phyloP scores from a whole-genome alignment of 2,329 filamentous ascomycete species.

The Aureobasidium sp. region DNA sequence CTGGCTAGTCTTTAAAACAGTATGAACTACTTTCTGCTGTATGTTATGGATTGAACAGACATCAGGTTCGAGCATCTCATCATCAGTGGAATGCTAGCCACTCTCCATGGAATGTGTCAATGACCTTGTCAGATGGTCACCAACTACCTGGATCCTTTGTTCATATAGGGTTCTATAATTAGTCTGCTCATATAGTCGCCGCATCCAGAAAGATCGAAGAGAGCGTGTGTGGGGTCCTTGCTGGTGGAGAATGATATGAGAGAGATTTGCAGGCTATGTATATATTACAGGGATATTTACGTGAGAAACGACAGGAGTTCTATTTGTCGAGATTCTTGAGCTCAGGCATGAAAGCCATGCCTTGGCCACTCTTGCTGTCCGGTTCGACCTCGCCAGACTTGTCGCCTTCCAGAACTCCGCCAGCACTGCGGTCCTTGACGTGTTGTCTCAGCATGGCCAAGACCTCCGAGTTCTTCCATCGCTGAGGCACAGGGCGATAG shows the following conservation, averaged over 20 bases:
- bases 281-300: not conserved
- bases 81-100: not conserved
- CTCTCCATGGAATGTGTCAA: not conserved
- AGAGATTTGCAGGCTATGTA: not conserved
- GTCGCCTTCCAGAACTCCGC: conserved; percentile 22
- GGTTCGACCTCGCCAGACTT: conserved; percentile 21
- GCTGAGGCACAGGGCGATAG: conserved; percentile 76
- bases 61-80: too few species aligned
- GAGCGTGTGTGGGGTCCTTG: not conserved
- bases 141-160: not conserved
- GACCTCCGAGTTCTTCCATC: conserved; percentile 81
- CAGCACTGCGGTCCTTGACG: conserved; percentile 28
- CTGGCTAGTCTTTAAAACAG: too few species aligned
- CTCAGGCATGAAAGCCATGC: conserved; percentile 44
- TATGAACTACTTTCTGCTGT: not conserved
- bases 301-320: not conserved
- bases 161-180: not conserved
- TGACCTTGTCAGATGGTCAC: not conserved
- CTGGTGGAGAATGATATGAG: not conserved
- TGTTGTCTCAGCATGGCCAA: conserved; percentile 63
- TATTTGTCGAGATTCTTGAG: conserved; percentile 38
- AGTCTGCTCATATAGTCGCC: not conserved
- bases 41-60: too few species aligned
- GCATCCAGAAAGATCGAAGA: not conserved
- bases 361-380: conserved; percentile 29